phyloP scores from a whole-genome alignment of 495 filamentous ascomycete species.

The Barbatosphaeria neglecta region DNA sequence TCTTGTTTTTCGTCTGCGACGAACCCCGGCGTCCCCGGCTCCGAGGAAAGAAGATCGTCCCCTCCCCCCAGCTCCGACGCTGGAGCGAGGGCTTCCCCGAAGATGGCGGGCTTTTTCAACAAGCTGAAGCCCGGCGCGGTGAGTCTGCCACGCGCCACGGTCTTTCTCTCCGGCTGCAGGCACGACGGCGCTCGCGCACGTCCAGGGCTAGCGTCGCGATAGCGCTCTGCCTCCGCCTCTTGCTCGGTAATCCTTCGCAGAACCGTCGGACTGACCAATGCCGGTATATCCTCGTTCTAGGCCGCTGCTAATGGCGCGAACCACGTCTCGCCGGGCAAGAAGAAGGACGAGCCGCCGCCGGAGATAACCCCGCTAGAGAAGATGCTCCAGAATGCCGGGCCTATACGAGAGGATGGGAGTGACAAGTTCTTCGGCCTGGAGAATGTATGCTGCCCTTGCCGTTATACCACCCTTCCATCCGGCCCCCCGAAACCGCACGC shows the following conservation, averaged over 20 bases:
- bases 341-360: slow-evolving; percentile 59
- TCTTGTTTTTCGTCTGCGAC: not conserved
- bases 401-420: slow-evolving; percentile 74
- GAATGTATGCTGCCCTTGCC: slow-evolving; percentile 54
- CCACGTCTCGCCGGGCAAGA: slow-evolving; percentile 33
- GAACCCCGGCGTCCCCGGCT: not conserved
- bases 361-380: slow-evolving; percentile 74
- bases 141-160: slow-evolving; percentile 6
- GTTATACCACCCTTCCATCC: not conserved
- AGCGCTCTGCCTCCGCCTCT: no score
- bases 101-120: slow-evolving; percentile 34
- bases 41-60: not conserved
- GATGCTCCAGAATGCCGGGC: slow-evolving; percentile 66
- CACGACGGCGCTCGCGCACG: not conserved
- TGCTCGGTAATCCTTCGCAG: slow-evolving; percentile 11
- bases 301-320: slow-evolving; percentile 19
- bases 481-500: no score
- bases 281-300: not conserved
- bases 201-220: slow-evolving; percentile 2
- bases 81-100: not conserved
- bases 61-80: not conserved
- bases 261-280: slow-evolving; percentile 5
- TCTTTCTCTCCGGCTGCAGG: slow-evolving; percentile 1
- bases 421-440: slow-evolving; percentile 99
- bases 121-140: slow-evolving; percentile 29